Percentiles rank a stretch among this genome's conserved stretches.
phyloP scores from a whole-genome alignment of 2,329 filamentous ascomycete genomes.

The Teratosphaeria epicoccoides region DNA sequence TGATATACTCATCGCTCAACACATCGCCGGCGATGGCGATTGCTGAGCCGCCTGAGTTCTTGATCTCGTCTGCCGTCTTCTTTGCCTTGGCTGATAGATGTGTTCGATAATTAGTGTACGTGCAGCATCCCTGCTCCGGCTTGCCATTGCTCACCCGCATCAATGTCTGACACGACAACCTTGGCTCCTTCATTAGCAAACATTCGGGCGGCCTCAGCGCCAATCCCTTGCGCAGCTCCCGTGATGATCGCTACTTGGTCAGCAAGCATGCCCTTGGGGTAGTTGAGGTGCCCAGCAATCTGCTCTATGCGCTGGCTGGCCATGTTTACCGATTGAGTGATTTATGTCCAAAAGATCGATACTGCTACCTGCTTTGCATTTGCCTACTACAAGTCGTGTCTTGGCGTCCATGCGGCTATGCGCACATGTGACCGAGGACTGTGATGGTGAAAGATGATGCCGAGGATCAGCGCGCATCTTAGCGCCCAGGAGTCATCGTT shows the following conservation, averaged over 20 bases:
- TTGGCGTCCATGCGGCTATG: not conserved
- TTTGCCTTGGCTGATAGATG: constrained; percentile 52
- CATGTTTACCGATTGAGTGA: constrained; percentile 11
- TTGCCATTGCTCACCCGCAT: constrained; percentile 44
- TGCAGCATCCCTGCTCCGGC: not conserved
- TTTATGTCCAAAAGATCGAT: not conserved
- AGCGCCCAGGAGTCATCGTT: too few species aligned
- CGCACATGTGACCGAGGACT: not conserved
- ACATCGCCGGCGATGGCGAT: constrained; percentile 69
- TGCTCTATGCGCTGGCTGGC: constrained; percentile 44
- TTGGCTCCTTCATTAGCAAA: constrained; percentile 80
- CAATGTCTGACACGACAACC: constrained; percentile 75
- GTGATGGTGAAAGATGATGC: not conserved
- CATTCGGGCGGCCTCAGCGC: constrained; percentile 68
- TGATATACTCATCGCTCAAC: constrained; percentile 58
- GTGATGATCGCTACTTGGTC: constrained; percentile 83
- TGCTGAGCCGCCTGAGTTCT: constrained; percentile 53
- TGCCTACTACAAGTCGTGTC: not conserved
- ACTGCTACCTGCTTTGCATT: not conserved
- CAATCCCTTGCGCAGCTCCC: constrained; percentile 76
- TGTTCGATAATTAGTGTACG: not conserved
- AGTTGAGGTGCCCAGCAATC: constrained; percentile 70
- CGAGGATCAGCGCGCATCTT: not conserved
- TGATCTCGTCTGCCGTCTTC: constrained; percentile 60
- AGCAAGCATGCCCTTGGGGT: constrained; percentile 64